Base-by-base conservation (phyloP, 2,329 filamentous ascomycete genomes). In the Diaporthe helianthi region DNA sequence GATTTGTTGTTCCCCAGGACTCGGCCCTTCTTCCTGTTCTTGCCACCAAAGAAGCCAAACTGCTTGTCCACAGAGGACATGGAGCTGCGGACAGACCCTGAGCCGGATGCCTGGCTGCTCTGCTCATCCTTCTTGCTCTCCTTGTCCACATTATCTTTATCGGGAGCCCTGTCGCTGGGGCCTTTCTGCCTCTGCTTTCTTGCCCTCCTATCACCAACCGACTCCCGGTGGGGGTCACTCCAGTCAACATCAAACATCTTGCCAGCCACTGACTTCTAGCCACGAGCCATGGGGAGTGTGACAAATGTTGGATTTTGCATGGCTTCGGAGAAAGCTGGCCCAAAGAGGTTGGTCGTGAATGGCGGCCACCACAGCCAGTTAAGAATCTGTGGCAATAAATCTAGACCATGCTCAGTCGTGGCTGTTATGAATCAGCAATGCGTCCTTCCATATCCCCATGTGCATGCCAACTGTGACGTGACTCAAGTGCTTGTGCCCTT, bases 201-300 rank as follows among this genome's bases (percentile, higher is more conserved):
- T 1, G 83, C 80, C 19, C 83, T 83, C 67, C 83, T 81, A 74
- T 89, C 83, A 3, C 86, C 85, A 19, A 88, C 82, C 10, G 83
- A 80, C 77, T 89, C 84, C 69, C 81, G 66, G 61, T 85, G 80
- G 26, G 84, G 84, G 68, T 88, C 86, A 4, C 85, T 85, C 87
- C 87, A 89, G 55, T 86, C 78, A 38, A 89, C 84, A 75, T 88
- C 86, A 75, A 87, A 89, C 87, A 89, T 89, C 53, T 68, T 76
- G 73, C 54, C 46, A 51, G 33, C 65, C n/a, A 33, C 36, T 41
- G 67, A 65, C 47, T 47, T 51, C 61, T 69, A 71, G 46, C 49
- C 63, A 33, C 33, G 44, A 29, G 67, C 26, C 69, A 69, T 71
- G 9, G 61, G 31, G 54, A 17, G 8, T 17, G 31, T 12, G 19